A percentile compares a stretch with the other conserved stretches of the same genome.
These are phyloP conservation scores for Fragaria iinumae DNA, from an alignment of 306 rosid genomes.

Conservation along the genomic window DNA sequence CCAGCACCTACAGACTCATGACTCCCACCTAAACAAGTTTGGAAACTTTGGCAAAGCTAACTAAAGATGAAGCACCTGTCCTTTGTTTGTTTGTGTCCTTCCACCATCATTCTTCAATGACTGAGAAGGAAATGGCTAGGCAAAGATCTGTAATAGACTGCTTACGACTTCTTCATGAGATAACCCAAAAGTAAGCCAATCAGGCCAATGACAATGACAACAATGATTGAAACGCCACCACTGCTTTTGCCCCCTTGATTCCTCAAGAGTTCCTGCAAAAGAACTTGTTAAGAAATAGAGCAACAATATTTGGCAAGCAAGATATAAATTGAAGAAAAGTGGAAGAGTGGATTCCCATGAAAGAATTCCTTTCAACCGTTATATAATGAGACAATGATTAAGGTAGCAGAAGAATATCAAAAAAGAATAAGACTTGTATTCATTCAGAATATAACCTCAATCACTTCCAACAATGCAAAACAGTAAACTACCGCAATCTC, in stretches of 20 bases:
- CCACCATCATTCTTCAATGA: conserved; percentile 42
- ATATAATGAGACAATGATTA: neutral
- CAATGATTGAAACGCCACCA: conserved; percentile 62
- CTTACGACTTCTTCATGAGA: conserved; percentile 62
- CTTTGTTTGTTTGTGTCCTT: conserved; percentile 43
- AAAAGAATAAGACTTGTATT: neutral
- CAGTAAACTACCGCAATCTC: neutral
- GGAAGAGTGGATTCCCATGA: neutral
- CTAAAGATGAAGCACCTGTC: conserved; percentile 33
- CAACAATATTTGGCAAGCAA: neutral
- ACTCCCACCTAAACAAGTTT: conserved; percentile 42
- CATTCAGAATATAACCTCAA: neutral
- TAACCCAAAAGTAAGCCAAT: conserved; percentile 74
- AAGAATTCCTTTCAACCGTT: neutral
- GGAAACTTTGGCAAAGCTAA: conserved; percentile 49
- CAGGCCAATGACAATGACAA: conserved; percentile 59
- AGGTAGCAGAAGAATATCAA: neutral
- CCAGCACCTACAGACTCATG: conserved; percentile 42
- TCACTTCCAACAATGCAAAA: neutral
- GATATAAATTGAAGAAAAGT: neutral
- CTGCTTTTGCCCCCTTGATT: conserved; percentile 55
- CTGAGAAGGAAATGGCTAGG: conserved; percentile 26
- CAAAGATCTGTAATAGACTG: conserved; percentile 20
- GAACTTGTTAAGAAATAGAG: conserved; percentile 17
- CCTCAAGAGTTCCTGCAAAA: conserved; percentile 77